Evolutionary conservation across 2,329 filamentous ascomycete genomes (phyloP), one percentile per base, ranked within the genome.

Genomic region (Colletotrichum spinosum): DNA sequence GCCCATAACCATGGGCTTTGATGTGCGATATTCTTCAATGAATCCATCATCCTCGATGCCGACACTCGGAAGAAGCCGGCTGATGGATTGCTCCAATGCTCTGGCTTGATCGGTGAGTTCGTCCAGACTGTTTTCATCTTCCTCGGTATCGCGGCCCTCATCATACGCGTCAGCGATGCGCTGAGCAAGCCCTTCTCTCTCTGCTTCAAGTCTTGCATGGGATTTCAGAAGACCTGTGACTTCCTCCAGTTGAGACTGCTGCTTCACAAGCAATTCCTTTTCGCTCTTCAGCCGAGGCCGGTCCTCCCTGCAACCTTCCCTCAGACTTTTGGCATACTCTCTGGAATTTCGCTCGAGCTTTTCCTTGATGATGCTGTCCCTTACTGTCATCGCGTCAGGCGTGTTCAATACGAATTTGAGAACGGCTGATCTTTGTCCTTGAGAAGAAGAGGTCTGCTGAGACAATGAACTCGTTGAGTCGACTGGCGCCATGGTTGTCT

Each of bases 121-220:
- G 63, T 87, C 84, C 8, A 88, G 74, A 45, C 77, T 79, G 39
- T 73, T 71, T 69, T 88, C 85, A 25, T 86, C 83, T 9, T 83
- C 81, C 2, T 83, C 80, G 1, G 83, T 87, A 52, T 87, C 81
- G 12, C 83, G 71, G 33, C 81, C 81, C 9, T 84, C 79, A 12
- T 79, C 80, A 66, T 87, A 88, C 0, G 82, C 82, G 61, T 83
- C 76, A 3, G 79, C 78, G 53, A 88, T 81, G 55, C 79, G 76
- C 51, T 80, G 73, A 0, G 84, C 77, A 25, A 88, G 72, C 6
- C 76, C 71, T 63, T 87, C 81, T 49, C 80, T 79, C 67, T 82
- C 79, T 13, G 74, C 73, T 45, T 75, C 75, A 11, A 87, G 73
- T 3, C 75, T 70, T 49, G 76, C 75, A 63, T 83, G 84, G 2